Evolutionary conservation across 257 asterid species (phyloP).

Genomic region (Solanum tarijense): DNA sequence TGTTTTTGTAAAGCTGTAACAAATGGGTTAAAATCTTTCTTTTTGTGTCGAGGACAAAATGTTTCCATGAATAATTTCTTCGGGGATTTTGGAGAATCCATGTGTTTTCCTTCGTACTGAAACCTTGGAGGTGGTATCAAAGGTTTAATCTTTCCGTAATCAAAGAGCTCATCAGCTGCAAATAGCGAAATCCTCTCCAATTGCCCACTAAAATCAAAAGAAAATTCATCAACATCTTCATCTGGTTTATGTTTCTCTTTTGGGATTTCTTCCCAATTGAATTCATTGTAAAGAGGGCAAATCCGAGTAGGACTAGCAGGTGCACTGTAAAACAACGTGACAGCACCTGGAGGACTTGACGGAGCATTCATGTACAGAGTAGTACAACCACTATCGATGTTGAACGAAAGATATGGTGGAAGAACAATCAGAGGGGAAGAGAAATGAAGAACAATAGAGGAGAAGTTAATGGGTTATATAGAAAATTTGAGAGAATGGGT

Average conservation of each 20-base stretch:
- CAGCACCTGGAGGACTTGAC: conserved; percentile 45
- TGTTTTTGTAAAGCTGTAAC: conserved; percentile 43
- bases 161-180: conserved; percentile 78
- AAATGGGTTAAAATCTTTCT: conserved; percentile 46
- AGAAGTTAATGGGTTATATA: no score
- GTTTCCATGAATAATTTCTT: conserved; percentile 24
- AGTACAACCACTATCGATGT: conserved; percentile 45
- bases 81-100: conserved; percentile 56
- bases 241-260: conserved; percentile 17
- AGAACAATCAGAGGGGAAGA: no score
- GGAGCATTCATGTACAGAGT: conserved; percentile 56
- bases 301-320: conserved; percentile 50
- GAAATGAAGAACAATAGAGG: no score
- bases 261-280: conserved; percentile 62
- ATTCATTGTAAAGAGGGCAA: conserved; percentile 28
- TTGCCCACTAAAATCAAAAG: conserved; percentile 76
- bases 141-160: conserved; percentile 77
- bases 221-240: conserved; percentile 59
- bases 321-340: conserved; percentile 52
- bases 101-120: conserved; percentile 4
- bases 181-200: conserved; percentile 30
- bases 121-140: conserved; percentile 62
- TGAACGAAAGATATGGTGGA: conserved; percentile 3
- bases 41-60: conserved; percentile 31
- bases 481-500: no score